Evolutionary conservation across 1,284 basidiomycete genomes (phyloP), one percentile per base, ranked within the genome.

Genomic region (Ceratobasidium sp.): DNA sequence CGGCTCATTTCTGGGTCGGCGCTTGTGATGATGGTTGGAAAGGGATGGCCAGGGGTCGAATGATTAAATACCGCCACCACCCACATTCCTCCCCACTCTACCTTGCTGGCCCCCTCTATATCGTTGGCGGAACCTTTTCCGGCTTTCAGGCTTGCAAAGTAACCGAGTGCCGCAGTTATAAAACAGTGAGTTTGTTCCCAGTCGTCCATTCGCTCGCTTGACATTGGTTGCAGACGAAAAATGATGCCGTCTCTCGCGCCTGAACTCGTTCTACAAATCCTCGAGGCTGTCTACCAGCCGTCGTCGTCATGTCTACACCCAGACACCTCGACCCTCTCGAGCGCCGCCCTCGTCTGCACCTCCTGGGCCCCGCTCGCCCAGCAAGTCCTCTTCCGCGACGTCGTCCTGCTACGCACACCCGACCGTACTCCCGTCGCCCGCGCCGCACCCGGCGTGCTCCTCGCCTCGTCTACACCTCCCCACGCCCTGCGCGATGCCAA

Each of bases 241-340:
- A 49, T 14, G 22, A 66, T 66, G 64, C 64, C 49, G 7, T 31
- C 43, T 31, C 64, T 66, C 37, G 64, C 64, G 14, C 13, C 64
- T 13, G 64, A 66, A 29, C 64, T 66, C 34, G 64, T 66, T 11
- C 64, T 66, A 9, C 48, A 53, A 24, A 66, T 66, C n/a, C 64
- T 66, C 27, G 64, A 66, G 49, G 49, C 29, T 14, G 64, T 48
- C 24, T 53, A 66, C 49, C 19, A 31, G n/a, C 49, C 64, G 7
- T 64, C 62, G 24, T 49, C 43, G 16, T 27, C 43, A 24, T 41
- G 14, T 14, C 39, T 24, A 6, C 64, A 66, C 27, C 49, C 49
- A 16, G 64, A 54, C 19, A 54, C 64, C 14, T 51, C 27, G 46
- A 66, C 64, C 29, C 64, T 66, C 48, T 51, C 48, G 3, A 51